These are phyloP conservation scores for Aspergillus spinulosporus DNA, from an alignment of 2,329 filamentous ascomycete species.

Conservation along the genomic window DNA sequence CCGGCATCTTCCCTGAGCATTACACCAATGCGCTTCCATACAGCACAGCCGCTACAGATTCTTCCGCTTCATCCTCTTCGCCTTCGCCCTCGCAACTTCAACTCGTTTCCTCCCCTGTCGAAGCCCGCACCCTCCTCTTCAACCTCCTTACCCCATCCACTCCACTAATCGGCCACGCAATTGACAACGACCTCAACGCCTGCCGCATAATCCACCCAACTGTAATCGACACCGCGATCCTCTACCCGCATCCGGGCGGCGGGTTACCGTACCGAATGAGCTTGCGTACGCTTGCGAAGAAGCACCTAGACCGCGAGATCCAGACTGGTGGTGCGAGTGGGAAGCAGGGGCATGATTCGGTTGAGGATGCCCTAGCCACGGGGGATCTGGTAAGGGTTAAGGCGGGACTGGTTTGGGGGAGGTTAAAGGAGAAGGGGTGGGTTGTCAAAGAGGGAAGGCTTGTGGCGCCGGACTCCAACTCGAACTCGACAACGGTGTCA, in stretches of 20 bases:
- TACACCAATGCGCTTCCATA: slow-evolving; percentile 68
- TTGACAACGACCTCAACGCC: slow-evolving; percentile 93
- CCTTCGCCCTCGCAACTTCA: slow-evolving; percentile 53
- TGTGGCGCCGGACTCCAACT: slow-evolving; percentile 31
- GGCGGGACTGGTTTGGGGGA: slow-evolving; percentile 69
- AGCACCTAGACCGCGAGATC: slow-evolving; percentile 72
- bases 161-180: slow-evolving; percentile 84
- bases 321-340: slow-evolving; percentile 60
- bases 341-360: slow-evolving; percentile 76
- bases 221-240: slow-evolving; percentile 79
- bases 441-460: slow-evolving; percentile 52
- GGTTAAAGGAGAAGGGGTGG: slow-evolving; percentile 69
- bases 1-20: slow-evolving; percentile 78
- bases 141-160: slow-evolving; percentile 72
- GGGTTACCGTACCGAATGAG: slow-evolving; percentile 76
- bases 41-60: slow-evolving; percentile 16
- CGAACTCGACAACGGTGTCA: neutral
- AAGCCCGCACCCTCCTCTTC: slow-evolving; percentile 76
- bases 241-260: slow-evolving; percentile 76
- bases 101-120: slow-evolving; percentile 72
- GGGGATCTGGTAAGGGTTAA: slow-evolving; percentile 79
- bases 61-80: slow-evolving; percentile 25
- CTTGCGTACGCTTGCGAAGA: slow-evolving; percentile 71
- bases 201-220: slow-evolving; percentile 80
- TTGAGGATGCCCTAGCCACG: slow-evolving; percentile 85